Percentiles rank a stretch among this genome's conserved stretches.
These are phyloP conservation scores for Pythium aristosporum DNA, from an alignment of 352 stramenopile species.

Conservation along the genomic window DNA sequence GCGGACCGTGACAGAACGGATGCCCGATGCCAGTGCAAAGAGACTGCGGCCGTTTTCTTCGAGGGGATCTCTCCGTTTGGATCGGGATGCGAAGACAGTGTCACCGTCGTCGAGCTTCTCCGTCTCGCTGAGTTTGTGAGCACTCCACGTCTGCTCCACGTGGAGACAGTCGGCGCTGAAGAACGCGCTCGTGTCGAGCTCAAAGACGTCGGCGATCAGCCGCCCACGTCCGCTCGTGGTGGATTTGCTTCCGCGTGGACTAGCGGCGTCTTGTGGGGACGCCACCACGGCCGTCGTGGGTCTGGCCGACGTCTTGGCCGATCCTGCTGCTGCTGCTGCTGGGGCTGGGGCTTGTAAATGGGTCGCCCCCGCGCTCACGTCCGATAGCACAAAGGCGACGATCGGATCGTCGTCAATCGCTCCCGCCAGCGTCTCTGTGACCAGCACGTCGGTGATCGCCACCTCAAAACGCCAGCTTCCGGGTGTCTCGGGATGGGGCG, in stretches of 20 bases:
- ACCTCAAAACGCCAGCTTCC: conserved; percentile 45
- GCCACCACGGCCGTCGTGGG: conserved; percentile 6
- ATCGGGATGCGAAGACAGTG: conserved; percentile 6
- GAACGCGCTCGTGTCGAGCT: conserved; percentile 61
- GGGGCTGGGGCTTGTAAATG: background rate
- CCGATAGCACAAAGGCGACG: conserved; percentile 62
- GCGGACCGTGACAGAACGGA: conserved; percentile 50
- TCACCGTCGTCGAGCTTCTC: background rate
- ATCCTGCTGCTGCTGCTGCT: conserved; percentile 9
- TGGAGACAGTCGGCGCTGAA: conserved; percentile 32
- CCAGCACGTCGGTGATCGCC: conserved; percentile 37
- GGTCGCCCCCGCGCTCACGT: conserved; percentile 28
- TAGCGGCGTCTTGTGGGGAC: background rate
- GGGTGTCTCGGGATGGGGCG: conserved; percentile 16
- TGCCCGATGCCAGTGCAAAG: conserved; percentile 21
- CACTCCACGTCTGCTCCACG: conserved; percentile 47
- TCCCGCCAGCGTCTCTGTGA: conserved; percentile 47
- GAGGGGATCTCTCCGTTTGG: background rate
- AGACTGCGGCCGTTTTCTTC: background rate
- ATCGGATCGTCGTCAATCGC: conserved; percentile 60
- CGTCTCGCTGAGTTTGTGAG: background rate
- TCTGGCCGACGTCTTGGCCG: background rate
- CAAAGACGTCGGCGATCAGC: conserved; percentile 41
- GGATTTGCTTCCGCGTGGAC: background rate
- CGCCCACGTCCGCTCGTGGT: conserved; percentile 40